phyloP scores from a whole-genome alignment of 768 basidiomycete genomes.

The Amanita fuliginea region DNA sequence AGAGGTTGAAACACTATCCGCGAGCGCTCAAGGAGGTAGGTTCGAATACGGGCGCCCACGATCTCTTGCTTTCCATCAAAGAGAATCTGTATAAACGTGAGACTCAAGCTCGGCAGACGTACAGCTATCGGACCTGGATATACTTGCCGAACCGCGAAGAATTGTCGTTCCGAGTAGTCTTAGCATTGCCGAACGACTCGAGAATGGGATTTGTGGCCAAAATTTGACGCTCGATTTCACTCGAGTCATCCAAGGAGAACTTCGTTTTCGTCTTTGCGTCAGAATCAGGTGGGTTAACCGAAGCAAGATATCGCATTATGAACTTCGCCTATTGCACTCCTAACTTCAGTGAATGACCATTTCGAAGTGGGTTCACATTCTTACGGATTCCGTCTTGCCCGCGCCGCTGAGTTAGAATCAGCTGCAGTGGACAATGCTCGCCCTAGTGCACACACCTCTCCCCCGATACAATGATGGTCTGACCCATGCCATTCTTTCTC shows the following conservation, averaged over 20 bases:
- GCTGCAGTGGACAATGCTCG: constrained; percentile 7
- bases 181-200: constrained; percentile 98
- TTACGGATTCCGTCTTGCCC: constrained; percentile 95
- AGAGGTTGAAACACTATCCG: constrained; percentile 95
- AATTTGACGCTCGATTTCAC: constrained; percentile 95
- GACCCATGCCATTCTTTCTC: constrained; percentile 87
- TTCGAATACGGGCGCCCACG: constrained; percentile 96
- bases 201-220: constrained; percentile 99
- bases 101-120: not conserved
- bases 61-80: constrained; percentile 96
- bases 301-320: constrained; percentile 98
- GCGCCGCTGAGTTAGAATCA: constrained; percentile 63
- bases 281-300: constrained; percentile 77
- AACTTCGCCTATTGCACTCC: constrained; percentile 69
- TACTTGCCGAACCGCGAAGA: constrained; percentile 99
- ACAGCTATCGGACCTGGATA: constrained; percentile 65
- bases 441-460: constrained; percentile 57
- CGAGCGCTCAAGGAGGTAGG: constrained; percentile 94
- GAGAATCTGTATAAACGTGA: constrained; percentile 54
- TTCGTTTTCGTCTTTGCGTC: constrained; percentile 56
- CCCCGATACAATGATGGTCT: constrained; percentile 98
- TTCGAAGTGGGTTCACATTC: constrained; percentile 13
- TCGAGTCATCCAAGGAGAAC: constrained; percentile 71
- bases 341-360: not conserved
- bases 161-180: constrained; percentile 98